Base-by-base conservation (phyloP, 768 basidiomycete species). In the Favolaschia claudopus region DNA sequence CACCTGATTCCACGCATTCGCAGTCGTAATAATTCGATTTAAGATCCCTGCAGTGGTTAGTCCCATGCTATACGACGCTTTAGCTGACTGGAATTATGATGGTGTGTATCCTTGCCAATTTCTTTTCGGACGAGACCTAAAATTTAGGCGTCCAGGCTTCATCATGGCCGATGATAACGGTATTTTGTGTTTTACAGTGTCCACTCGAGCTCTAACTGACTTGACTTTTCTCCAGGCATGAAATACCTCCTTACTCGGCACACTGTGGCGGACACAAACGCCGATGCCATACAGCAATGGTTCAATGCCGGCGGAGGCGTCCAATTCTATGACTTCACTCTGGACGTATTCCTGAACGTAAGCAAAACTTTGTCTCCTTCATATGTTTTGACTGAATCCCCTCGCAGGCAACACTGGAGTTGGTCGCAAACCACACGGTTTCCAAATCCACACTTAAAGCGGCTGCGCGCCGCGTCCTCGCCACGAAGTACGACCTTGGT, bases 261-360 rank as follows among this genome's bases (percentile, higher is more conserved):
- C 40, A 43, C 39, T 13, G 69, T 70, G 14, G 55, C 64, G 14
- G 28, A 48, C 15, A 65, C 67, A 5, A 54, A 57, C 22, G 69
- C 67, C 8, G 69, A 70, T 36, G 55, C 69, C 3, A 67, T 70
- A 19, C 52, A 61, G 27, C 69, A 70, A 42, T 70, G 69, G 69
- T 68, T 70, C 25, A 70, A 70, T 44, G 69, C 69, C 19, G 69
- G 69, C 37, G 69, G 69, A 7, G 62, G 62, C 43, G 53, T 70
- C 24, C 65, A 70, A 37, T 70, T 54, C 40, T 70, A 70, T 25
- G 69, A 70, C 40, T 68, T 65, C 40, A 40, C 50, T 28, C n/a
- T 67, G 1, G 69, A 62, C n/a, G 58, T 58, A 14, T 70, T 55
- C 37, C 19, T 70, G 10, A 70, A 68, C 44, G 69, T 68, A 46